Conservation (phyloP, 768 basidiomycete species). For the Tremella mesenterica region DNA sequence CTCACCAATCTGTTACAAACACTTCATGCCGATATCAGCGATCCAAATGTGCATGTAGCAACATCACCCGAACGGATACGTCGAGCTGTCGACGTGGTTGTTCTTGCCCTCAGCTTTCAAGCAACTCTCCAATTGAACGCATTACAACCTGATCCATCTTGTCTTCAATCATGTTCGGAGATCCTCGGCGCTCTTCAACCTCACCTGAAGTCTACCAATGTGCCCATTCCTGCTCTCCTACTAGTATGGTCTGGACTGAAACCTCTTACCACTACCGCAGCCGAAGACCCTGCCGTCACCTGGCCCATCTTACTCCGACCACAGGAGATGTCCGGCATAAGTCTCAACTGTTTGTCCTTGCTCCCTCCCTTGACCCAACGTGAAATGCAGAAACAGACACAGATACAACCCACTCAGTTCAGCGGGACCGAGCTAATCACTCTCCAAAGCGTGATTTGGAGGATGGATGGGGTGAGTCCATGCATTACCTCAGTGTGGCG, state of each 20-base stretch:
- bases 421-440: no score
- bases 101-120: slow-evolving; percentile 63
- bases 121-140: slow-evolving; percentile 60
- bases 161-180: slow-evolving; percentile 59
- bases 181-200: slow-evolving; percentile 48
- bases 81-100: slow-evolving; percentile 59
- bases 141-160: slow-evolving; percentile 53
- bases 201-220: slow-evolving; percentile 45
- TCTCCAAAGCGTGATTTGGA: no score
- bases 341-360: no score
- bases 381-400: no score
- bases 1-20: slow-evolving; percentile 58
- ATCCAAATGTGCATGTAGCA: slow-evolving; percentile 27
- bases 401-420: no score
- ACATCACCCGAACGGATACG: slow-evolving; percentile 57
- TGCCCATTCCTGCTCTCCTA: slow-evolving; percentile 59
- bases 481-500: no score
- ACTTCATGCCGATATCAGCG: slow-evolving; percentile 50
- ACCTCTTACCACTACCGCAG: slow-evolving; percentile 9
- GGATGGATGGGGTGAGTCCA: no score
- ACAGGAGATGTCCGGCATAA: slow-evolving; percentile 55
- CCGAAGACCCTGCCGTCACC: background rate
- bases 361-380: no score
- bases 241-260: slow-evolving; percentile 53
- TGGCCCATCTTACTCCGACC: slow-evolving; percentile 53